Percentiles rank a stretch among this genome's conserved stretches.
These are phyloP conservation scores for Fonsecaea multimorphosa DNA, from an alignment of 2,329 filamentous ascomycete species.

Conservation along the genomic window DNA sequence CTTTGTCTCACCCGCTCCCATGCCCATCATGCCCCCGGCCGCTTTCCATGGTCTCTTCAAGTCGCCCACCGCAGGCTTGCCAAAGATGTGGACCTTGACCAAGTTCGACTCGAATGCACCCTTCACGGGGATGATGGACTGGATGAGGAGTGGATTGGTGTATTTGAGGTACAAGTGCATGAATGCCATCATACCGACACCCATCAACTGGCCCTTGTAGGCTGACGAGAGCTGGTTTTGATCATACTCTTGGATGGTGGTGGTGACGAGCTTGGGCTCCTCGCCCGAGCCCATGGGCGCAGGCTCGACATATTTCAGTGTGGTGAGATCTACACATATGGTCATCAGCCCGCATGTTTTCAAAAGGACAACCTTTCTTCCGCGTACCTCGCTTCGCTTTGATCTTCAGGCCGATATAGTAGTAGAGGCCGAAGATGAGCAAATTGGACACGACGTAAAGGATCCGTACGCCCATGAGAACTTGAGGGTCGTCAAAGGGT, in stretches of 20 bases:
- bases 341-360: not conserved
- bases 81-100: slow-evolving; percentile 92
- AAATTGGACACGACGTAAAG: slow-evolving; percentile 75
- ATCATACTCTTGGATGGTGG: slow-evolving; percentile 96
- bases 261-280: slow-evolving; percentile 94
- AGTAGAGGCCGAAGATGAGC: slow-evolving; percentile 81
- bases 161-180: slow-evolving; percentile 99
- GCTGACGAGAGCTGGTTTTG: slow-evolving; percentile 79
- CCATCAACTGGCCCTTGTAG: slow-evolving; percentile 93
- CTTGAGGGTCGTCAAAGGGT: slow-evolving; percentile 85
- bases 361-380: not conserved
- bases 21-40: slow-evolving; percentile 78
- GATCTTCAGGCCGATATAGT: slow-evolving; percentile 83
- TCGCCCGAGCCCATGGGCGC: slow-evolving; percentile 90
- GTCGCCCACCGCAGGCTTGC: slow-evolving; percentile 84
- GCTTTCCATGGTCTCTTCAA: slow-evolving; percentile 97
- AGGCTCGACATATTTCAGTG: slow-evolving; percentile 98
- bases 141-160: slow-evolving; percentile 98
- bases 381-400: slow-evolving; percentile 93
- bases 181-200: slow-evolving; percentile 94
- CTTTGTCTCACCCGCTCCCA: slow-evolving; percentile 72
- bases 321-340: slow-evolving; percentile 77
- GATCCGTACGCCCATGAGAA: slow-evolving; percentile 68
- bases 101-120: slow-evolving; percentile 92
- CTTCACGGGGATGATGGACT: slow-evolving; percentile 98